Base-by-base conservation (phyloP, 371 early-diverging fungal species). In the Scutellospora calospora region DNA sequence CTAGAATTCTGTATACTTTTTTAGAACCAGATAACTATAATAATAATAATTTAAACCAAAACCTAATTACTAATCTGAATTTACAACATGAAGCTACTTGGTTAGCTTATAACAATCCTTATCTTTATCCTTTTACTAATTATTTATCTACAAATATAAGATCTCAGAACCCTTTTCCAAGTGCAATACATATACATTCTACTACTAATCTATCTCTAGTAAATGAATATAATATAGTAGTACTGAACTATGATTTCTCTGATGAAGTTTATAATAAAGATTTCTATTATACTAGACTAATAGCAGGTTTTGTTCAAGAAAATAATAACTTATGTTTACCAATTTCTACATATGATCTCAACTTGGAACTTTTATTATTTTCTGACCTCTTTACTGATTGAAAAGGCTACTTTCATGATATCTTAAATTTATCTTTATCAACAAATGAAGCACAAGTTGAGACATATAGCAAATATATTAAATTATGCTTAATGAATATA, bases 181-280 rank as follows among this genome's bases (percentile, higher is more conserved):
- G 27, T n/a, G 20, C 59, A 2, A 59, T 1, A 59, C 59, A n/a
- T n/a, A 59, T 2, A 22, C n/a, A 8, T n/a, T 2, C 14, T 59
- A n/a, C 14, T 59, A 20, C 59, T 59, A 59, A 22, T 59, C 1
- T 22, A 20, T 2, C 59, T 59, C 59, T n/a, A n/a, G 59, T 22
- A n/a, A 59, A 59, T 8, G 8, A 59, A n/a, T 6, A 62, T 62
- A 1, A 69, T 0, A 41, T 69, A 38, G 9, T 69, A 6, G 18
- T 69, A 3, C 41, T 8, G 0, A 38, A 41, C 20, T 16, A 49
- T 41, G 8, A 41, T n/a, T 71, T 49, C 2, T n/a, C 51, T 6
- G 29, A n/a, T 25, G 73, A 52, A 33, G n/a, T 71, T 49, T 20
- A 71, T 29, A 71, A 71, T 71, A n/a, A 73, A 73, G 22, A 73